These are phyloP conservation scores for Entomophthora muscae DNA, from an alignment of 371 early-diverging fungal species.

Conservation along the genomic window DNA sequence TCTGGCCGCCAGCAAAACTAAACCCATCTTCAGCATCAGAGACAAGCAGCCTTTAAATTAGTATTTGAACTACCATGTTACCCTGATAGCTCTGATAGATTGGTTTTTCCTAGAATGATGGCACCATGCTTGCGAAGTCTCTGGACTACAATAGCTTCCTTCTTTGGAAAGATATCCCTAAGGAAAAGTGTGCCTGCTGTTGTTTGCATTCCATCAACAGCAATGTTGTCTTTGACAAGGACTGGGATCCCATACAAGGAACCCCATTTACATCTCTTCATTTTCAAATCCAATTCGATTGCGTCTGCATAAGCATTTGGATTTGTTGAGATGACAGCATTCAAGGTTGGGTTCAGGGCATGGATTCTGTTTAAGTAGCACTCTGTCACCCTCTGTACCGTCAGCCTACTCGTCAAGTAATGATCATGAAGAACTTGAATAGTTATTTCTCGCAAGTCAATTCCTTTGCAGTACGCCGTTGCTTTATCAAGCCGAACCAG, in stretches of 20 bases:
- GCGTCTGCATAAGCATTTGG: conserved; percentile 8
- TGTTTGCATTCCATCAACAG: conserved; percentile 26
- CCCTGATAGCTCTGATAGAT: background rate
- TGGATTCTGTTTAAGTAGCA: conserved; percentile 12
- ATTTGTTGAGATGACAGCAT: conserved; percentile 9
- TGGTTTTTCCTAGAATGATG: background rate
- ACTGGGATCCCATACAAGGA: conserved; percentile 35
- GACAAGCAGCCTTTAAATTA: background rate
- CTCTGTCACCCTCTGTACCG: conserved; percentile 7
- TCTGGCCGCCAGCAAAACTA: background rate
- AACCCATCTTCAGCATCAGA: background rate
- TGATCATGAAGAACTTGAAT: background rate
- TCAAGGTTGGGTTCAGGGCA: conserved; percentile 8
- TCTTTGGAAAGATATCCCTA: background rate
- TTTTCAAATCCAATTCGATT: conserved; percentile 7
- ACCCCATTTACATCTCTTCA: no score
- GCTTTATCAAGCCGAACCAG: background rate
- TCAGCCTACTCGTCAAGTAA: background rate
- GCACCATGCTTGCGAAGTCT: background rate
- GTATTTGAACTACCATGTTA: background rate
- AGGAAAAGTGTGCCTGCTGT: conserved; percentile 26
- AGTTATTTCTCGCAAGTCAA: background rate
- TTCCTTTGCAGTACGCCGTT: background rate
- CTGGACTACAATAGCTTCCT: background rate
- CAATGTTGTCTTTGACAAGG: conserved; percentile 57